phyloP scores from a whole-genome alignment of 768 basidiomycete species.

The Cystobasidium ongulense region DNA sequence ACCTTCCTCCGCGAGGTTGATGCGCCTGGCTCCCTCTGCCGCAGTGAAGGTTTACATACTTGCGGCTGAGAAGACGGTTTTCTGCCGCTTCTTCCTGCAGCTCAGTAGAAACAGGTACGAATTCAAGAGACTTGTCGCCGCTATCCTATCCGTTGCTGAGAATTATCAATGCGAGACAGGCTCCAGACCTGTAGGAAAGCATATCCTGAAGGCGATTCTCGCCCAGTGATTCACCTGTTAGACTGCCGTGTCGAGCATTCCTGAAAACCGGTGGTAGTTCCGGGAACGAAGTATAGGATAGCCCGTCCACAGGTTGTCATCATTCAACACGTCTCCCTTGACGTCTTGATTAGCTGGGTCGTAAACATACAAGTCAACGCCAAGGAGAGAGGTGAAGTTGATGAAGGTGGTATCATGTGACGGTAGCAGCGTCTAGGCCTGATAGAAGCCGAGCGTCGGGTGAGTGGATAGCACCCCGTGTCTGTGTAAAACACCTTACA shows the following conservation, averaged over 20 bases:
- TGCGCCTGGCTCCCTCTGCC: not conserved
- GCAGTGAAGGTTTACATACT: not conserved
- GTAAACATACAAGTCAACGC: not conserved
- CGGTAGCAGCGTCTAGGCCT: constrained; percentile 1
- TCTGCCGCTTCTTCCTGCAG: not conserved
- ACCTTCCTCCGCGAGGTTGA: not conserved
- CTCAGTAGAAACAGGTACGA: not conserved
- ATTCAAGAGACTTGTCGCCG: not conserved
- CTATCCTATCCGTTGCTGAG: not conserved
- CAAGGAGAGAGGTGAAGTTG: not conserved
- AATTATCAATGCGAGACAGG: constrained; percentile 3
- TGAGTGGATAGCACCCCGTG: constrained; percentile 6
- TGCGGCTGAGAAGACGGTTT: not conserved
- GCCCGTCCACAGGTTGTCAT: constrained; percentile 13
- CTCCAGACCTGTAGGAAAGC: not conserved
- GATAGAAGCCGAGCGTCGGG: not conserved
- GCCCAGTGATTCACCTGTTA: not conserved
- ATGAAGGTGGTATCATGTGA: constrained; percentile 16
- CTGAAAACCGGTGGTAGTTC: constrained; percentile 9
- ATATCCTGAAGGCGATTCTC: not conserved
- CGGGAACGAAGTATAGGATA: not conserved
- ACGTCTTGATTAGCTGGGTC: not conserved
- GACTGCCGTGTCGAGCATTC: not conserved
- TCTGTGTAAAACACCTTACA: not conserved
- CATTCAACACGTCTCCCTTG: not conserved